These are phyloP conservation scores for Neonectria faginata DNA, from an alignment of 2,329 filamentous ascomycete genomes.

Conservation along the genomic window DNA sequence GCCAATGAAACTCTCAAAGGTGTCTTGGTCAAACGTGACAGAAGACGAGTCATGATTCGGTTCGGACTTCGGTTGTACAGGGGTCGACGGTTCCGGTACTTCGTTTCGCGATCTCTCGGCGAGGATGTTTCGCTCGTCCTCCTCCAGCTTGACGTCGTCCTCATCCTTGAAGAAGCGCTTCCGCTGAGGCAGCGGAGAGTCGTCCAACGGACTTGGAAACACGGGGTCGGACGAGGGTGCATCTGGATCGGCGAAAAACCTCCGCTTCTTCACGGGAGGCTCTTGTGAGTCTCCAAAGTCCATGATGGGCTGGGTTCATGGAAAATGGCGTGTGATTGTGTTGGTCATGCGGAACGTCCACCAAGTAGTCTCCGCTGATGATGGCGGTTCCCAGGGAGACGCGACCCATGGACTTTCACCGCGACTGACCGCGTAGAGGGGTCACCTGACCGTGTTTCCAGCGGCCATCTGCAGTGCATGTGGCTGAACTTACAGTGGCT, in stretches of 20 bases:
- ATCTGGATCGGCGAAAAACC: constrained; percentile 53
- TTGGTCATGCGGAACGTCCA: constrained; percentile 18
- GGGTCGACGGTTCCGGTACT: constrained; percentile 22
- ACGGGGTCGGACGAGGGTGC: constrained; percentile 46
- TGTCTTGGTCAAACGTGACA: constrained; percentile 65
- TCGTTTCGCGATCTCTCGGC: constrained; percentile 34
- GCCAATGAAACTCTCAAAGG: constrained; percentile 71
- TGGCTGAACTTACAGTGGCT: constrained; percentile 24
- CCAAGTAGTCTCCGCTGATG: constrained; percentile 10
- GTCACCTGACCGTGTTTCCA: constrained; percentile 55
- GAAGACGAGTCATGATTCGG: constrained; percentile 43
- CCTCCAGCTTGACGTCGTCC: constrained; percentile 38
- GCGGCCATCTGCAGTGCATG: constrained; percentile 1
- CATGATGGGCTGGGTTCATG: constrained; percentile 49
- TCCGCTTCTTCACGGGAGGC: constrained; percentile 59
- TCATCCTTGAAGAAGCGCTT: constrained; percentile 46
- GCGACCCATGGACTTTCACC: constrained; percentile 46
- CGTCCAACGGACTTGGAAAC: constrained; percentile 38
- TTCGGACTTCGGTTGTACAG: constrained; percentile 12
- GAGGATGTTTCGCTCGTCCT: constrained; percentile 28
- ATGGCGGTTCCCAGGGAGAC: constrained; percentile 48
- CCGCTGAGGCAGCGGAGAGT: constrained; percentile 40
- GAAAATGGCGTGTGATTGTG: constrained; percentile 18
- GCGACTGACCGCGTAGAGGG: constrained; percentile 52
- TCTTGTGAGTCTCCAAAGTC: constrained; percentile 54